phyloP scores from a whole-genome alignment of 2,329 filamentous ascomycete species.

The Microcyclosporella mali region DNA sequence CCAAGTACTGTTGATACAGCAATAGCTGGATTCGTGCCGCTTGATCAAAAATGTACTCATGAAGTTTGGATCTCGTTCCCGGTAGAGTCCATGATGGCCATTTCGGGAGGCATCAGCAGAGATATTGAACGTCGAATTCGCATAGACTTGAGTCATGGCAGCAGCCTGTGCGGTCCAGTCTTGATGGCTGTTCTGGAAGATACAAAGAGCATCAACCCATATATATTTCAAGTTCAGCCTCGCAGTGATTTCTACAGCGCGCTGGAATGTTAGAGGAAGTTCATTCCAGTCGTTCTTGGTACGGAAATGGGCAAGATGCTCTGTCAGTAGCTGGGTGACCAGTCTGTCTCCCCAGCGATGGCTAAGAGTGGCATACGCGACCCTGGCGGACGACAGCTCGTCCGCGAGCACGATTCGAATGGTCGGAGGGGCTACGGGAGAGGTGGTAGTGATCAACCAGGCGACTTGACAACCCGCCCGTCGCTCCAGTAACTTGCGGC shows the following conservation, averaged over 20 bases:
- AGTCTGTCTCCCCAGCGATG: slow-evolving; percentile 4
- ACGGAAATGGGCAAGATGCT: not conserved
- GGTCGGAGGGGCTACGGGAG: not conserved
- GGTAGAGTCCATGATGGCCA: slow-evolving; percentile 4
- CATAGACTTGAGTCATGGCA: slow-evolving; percentile 27
- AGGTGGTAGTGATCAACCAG: not conserved
- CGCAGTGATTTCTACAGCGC: slow-evolving; percentile 23
- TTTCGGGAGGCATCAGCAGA: slow-evolving; percentile 13
- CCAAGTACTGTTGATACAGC: not conserved
- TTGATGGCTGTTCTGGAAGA: slow-evolving; percentile 23
- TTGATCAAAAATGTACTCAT: not conserved
- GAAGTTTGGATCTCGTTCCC: not conserved
- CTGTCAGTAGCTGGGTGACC: not conserved
- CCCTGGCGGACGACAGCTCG: not conserved
- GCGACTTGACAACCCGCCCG: not conserved
- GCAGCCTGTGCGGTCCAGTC: slow-evolving; percentile 24
- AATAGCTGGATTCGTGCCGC: not conserved
- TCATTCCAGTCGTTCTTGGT: not conserved
- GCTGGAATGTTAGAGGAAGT: slow-evolving; percentile 22
- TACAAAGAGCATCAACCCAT: slow-evolving; percentile 33
- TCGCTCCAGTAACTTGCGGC: not conserved
- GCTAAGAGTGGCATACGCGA: slow-evolving; percentile 3
- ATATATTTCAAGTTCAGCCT: slow-evolving; percentile 24
- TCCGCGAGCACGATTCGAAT: not conserved
- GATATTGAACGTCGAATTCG: slow-evolving; percentile 19